Evolutionary conservation across 441 rosid species (phyloP).

Genomic region (Melastoma candidum): DNA sequence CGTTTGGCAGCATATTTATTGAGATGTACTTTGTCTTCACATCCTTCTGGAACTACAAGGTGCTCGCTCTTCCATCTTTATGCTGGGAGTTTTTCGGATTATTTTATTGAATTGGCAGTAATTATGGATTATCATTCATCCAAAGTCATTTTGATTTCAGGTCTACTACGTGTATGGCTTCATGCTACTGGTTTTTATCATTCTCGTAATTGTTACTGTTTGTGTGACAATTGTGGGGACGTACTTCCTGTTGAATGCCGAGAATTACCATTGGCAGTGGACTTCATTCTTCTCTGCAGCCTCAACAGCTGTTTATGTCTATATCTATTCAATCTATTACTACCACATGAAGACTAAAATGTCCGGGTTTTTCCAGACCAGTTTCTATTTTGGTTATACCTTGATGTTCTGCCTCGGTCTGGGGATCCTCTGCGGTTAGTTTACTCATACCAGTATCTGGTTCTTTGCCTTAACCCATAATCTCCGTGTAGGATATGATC

Average conservation of each 20-base stretch:
- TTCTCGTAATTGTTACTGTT: constrained; percentile 78
- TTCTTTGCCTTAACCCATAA: no score
- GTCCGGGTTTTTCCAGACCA: constrained; percentile 96
- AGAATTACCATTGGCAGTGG: constrained; percentile 99
- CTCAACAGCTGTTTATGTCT: constrained; percentile 88
- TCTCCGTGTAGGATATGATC: no score
- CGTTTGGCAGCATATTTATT: constrained; percentile 96
- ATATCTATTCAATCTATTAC: constrained; percentile 84
- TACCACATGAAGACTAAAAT: constrained; percentile 88
- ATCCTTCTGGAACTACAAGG: constrained; percentile 99
- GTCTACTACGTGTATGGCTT: constrained; percentile 94
- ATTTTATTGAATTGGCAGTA: not conserved
- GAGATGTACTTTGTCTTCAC: constrained; percentile 99
- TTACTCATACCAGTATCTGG: not conserved
- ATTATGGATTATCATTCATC: not conserved
- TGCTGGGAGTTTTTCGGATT: constrained; percentile 1
- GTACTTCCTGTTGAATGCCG: constrained; percentile 91
- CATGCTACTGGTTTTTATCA: constrained; percentile 89
- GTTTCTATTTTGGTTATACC: constrained; percentile 96
- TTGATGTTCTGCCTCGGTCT: constrained; percentile 95
- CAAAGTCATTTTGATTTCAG: constrained; percentile 24
- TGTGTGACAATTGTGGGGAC: constrained; percentile 96
- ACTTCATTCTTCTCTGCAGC: constrained; percentile 95
- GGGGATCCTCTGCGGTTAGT: constrained; percentile 92
- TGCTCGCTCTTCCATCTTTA: constrained; percentile 15